phyloP scores from a whole-genome alignment of 352 stramenopile genomes.

The Thalassiosira hispida region DNA sequence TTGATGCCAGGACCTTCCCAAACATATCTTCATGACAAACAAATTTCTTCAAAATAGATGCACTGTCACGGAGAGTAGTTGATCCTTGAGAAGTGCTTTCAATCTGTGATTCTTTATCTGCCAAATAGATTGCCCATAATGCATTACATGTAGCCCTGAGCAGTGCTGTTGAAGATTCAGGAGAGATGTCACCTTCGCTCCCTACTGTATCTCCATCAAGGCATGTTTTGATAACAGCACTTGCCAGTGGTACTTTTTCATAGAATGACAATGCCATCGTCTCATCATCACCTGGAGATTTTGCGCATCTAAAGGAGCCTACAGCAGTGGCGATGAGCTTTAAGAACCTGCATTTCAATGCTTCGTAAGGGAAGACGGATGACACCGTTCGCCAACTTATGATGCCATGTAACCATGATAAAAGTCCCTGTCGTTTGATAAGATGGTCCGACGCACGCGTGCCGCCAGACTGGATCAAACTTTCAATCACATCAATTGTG shows the following conservation, averaged over 20 bases:
- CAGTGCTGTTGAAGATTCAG: conserved; percentile 14
- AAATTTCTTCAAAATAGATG: conserved; percentile 47
- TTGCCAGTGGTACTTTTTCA: conserved; percentile 48
- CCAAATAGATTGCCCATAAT: conserved; percentile 51
- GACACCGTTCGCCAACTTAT: conserved; percentile 45
- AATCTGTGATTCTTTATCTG: conserved; percentile 11
- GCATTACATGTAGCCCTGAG: conserved; percentile 38
- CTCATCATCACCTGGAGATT: not conserved
- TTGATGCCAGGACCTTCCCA: conserved; percentile 36
- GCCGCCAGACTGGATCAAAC: conserved; percentile 55
- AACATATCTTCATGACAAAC: conserved; percentile 34
- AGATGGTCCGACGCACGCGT: conserved; percentile 51
- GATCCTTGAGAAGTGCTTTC: not conserved
- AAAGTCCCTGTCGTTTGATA: conserved; percentile 62
- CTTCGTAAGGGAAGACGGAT: conserved; percentile 36
- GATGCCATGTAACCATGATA: conserved; percentile 70
- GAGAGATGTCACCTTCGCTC: conserved; percentile 8
- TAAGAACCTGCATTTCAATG: conserved; percentile 53
- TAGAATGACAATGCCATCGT: conserved; percentile 22
- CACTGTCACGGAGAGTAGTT: conserved; percentile 29
- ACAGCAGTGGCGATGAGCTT: conserved; percentile 48
- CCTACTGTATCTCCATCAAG: conserved; percentile 30
- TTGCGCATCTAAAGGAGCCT: conserved; percentile 20
- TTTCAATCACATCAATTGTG: conserved; percentile 49
- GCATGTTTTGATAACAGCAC: conserved; percentile 44